Base-by-base conservation (phyloP, 768 basidiomycete species). In the Boletus reticulatus region DNA sequence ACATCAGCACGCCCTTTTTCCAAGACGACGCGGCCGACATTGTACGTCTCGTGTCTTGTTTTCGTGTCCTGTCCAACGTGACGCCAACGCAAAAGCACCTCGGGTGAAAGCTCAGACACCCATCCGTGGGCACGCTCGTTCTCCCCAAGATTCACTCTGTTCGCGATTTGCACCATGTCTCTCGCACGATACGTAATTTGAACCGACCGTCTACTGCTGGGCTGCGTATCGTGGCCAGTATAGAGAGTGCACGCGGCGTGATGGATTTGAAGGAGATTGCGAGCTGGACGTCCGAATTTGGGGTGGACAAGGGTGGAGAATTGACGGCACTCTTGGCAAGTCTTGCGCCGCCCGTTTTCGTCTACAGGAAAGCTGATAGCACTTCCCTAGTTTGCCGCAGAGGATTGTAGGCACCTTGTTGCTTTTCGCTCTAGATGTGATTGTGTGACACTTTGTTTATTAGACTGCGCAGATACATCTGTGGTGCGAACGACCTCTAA, bases 381-480 rank as follows among this genome's bases (percentile, higher is more conserved):
- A 32, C 17, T 8, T 10, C 14, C 29, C 20, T 61, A 96, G 94
- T 98, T 97, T 69, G 94, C 92, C 4, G 92, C 94, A 20, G 94
- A 98, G 75, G 94, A 98, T 64, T 96, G 92, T 94, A 70, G 59
- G 80, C 1, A 66, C 22, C 42, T 11, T 4, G 42, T 56, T 55
- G 14, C 38, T 22, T 31, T 55, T 44, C 13, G 46, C 17, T 53
- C 38, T 19, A 16, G 43, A 43, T 42, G 27, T 17, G 1, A 44
- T 29, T 12, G 36, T 46, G 45, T 55, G 43, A 60, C 59, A 29
- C 32, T 36, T 37, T 36, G 36, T n/a, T 37, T 2, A 22, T 22
- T 55, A 96, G 93, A 92, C 69, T 97, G 95, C 63, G 94, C 94
- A 1, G 89, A 94, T 66, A 89, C 93, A 4, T 84, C 84, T 6